phyloP scores from a whole-genome alignment of 2,329 filamentous ascomycete species.

The Aspergillus uvarum region DNA sequence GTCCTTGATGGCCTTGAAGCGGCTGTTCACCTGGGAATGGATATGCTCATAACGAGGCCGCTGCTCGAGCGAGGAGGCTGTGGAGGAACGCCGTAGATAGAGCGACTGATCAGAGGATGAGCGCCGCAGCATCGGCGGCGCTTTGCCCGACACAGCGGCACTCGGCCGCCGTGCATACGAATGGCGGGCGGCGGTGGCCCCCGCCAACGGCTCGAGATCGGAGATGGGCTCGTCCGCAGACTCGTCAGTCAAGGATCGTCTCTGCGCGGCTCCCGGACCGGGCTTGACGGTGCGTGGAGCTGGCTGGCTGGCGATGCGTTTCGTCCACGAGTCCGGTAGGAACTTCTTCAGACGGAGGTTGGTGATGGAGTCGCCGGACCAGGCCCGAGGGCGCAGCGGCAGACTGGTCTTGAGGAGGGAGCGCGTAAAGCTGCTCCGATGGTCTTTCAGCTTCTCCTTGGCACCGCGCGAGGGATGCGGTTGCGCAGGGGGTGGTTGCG shows the following conservation, averaged over 20 bases:
- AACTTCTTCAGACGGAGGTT: constrained; percentile 34
- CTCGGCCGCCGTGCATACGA: constrained; percentile 34
- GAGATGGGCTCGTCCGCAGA: constrained; percentile 34
- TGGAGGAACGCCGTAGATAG: constrained; percentile 68
- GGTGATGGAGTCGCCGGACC: constrained; percentile 35
- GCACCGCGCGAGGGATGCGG: not conserved
- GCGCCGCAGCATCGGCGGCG: constrained; percentile 50
- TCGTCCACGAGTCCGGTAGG: constrained; percentile 36
- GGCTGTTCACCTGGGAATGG: constrained; percentile 80
- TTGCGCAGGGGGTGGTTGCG: not conserved
- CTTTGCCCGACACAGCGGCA: constrained; percentile 20
- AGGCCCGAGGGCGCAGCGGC: constrained; percentile 36
- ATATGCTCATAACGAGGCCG: constrained; percentile 78
- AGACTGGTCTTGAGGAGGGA: constrained; percentile 35
- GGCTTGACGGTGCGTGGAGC: constrained; percentile 24
- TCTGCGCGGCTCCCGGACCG: constrained; percentile 16
- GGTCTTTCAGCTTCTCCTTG: constrained; percentile 19
- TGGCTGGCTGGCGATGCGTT: constrained; percentile 33
- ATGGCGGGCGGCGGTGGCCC: constrained; percentile 31
- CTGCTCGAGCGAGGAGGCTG: constrained; percentile 80
- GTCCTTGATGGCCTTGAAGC: constrained; percentile 86
- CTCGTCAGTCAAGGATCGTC: not conserved
- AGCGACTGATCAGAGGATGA: constrained; percentile 77
- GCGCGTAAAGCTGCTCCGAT: constrained; percentile 35
- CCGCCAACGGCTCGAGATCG: constrained; percentile 31